These are phyloP conservation scores for Dendrostoma leiphaemia DNA, from an alignment of 2,329 filamentous ascomycete species.

Conservation along the genomic window DNA sequence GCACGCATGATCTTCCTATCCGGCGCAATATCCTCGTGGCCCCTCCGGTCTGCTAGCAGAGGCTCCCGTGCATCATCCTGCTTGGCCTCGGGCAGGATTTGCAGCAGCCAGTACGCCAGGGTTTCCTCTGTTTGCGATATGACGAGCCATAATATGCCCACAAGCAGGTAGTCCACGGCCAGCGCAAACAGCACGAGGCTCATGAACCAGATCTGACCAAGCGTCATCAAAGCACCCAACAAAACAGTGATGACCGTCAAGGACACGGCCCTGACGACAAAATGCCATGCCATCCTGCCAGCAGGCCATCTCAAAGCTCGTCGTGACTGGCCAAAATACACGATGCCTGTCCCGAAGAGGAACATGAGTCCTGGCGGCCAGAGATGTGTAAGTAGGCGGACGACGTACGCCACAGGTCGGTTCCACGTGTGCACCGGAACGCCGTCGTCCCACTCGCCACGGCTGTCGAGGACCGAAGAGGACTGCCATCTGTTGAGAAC, in stretches of 20 bases:
- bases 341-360: slow-evolving; percentile 44
- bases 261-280: slow-evolving; percentile 34
- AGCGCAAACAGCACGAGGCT: slow-evolving; percentile 44
- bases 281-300: slow-evolving; percentile 34
- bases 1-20: slow-evolving; percentile 23
- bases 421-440: slow-evolving; percentile 36
- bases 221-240: slow-evolving; percentile 31
- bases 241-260: slow-evolving; percentile 32
- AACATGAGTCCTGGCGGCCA: slow-evolving; percentile 46
- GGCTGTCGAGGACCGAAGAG: slow-evolving; percentile 31
- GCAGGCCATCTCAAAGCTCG: slow-evolving; percentile 37
- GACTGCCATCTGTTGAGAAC: slow-evolving; percentile 39
- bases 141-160: slow-evolving; percentile 39
- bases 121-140: slow-evolving; percentile 33
- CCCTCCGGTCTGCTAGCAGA: slow-evolving; percentile 23
- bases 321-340: slow-evolving; percentile 43
- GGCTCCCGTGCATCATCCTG: slow-evolving; percentile 30
- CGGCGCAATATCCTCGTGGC: slow-evolving; percentile 18
- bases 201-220: slow-evolving; percentile 38
- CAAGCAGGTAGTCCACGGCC: slow-evolving; percentile 43
- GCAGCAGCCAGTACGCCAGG: slow-evolving; percentile 27
- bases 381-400: slow-evolving; percentile 42
- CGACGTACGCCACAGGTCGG: slow-evolving; percentile 32
- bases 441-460: slow-evolving; percentile 33
- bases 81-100: slow-evolving; percentile 20